Evolutionary conservation across 2,329 filamentous ascomycete species (phyloP).

Genomic region (Claviceps quebecensis): DNA sequence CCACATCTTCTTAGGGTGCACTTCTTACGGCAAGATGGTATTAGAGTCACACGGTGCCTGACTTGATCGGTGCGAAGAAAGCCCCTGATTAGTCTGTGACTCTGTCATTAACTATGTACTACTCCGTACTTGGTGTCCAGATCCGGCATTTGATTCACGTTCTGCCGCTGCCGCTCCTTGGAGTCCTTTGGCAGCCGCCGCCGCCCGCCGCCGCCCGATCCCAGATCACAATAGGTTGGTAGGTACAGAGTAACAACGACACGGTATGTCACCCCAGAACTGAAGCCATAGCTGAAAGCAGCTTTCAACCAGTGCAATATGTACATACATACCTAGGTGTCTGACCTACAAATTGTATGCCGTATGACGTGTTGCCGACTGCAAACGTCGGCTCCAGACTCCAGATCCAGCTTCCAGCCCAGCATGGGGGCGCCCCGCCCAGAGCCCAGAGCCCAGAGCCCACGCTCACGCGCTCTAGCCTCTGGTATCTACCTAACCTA

Average conservation of each 20-base stretch:
- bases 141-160: conserved; percentile 2
- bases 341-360: too few relatives aligned
- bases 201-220: neutral
- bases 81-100: neutral
- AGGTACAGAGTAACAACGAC: too few relatives aligned
- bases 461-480: too few relatives aligned
- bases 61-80: neutral
- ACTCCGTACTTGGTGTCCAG: conserved; percentile 4
- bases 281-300: neutral
- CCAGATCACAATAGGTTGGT: neutral
- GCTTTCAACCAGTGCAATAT: neutral
- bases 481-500: neutral
- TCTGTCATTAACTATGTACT: neutral
- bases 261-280: too few relatives aligned
- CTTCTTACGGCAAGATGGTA: too few relatives aligned
- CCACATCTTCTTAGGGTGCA: too few relatives aligned
- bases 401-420: neutral
- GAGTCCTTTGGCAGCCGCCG: neutral
- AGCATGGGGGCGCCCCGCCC: neutral
- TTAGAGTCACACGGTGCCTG: neutral
- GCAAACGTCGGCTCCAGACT: neutral
- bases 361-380: neutral
- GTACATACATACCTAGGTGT: too few relatives aligned
- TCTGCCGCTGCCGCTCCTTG: neutral
- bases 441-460: too few relatives aligned